Conservation (phyloP, 164 flowering plant genomes). For the Pachysandra terminalis region DNA sequence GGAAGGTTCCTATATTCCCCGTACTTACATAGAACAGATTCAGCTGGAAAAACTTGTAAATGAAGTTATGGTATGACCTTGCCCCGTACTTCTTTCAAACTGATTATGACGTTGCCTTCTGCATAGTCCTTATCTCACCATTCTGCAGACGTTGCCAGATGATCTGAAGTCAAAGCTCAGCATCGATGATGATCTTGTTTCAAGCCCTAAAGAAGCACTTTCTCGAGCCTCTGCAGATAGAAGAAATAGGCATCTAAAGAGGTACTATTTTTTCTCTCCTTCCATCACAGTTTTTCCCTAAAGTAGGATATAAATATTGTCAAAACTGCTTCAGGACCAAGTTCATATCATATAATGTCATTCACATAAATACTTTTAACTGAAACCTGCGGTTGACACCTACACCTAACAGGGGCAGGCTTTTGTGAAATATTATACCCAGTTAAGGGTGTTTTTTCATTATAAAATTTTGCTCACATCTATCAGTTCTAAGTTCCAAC, state of each 20-base stretch:
- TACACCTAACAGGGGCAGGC: too few relatives aligned
- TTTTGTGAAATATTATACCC: too few relatives aligned
- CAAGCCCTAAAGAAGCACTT: slow-evolving; percentile 84
- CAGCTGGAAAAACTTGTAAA: too few relatives aligned
- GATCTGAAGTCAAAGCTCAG: slow-evolving; percentile 92
- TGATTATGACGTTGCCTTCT: slow-evolving; percentile 6
- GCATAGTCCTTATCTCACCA: slow-evolving; percentile 19
- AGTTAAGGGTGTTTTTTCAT: too few relatives aligned
- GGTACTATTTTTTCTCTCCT: slow-evolving; percentile 55
- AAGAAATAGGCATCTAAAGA: slow-evolving; percentile 53
- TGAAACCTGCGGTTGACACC: too few relatives aligned
- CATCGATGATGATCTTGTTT: slow-evolving; percentile 74
- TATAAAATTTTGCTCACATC: too few relatives aligned
- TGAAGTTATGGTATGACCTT: slow-evolving; percentile 80
- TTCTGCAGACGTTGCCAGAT: slow-evolving; percentile 79
- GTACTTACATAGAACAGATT: too few relatives aligned
- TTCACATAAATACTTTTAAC: too few relatives aligned
- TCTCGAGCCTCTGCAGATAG: slow-evolving; percentile 69
- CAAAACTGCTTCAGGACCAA: too few relatives aligned
- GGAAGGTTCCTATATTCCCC: slow-evolving; percentile 85
- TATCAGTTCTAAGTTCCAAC: too few relatives aligned
- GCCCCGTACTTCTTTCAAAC: slow-evolving; percentile 7
- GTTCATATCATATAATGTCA: too few relatives aligned
- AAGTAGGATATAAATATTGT: neutral
- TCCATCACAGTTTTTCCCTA: neutral